Conservation (phyloP, 208 protist genomes). For the Trypanosoma rangeli region DNA sequence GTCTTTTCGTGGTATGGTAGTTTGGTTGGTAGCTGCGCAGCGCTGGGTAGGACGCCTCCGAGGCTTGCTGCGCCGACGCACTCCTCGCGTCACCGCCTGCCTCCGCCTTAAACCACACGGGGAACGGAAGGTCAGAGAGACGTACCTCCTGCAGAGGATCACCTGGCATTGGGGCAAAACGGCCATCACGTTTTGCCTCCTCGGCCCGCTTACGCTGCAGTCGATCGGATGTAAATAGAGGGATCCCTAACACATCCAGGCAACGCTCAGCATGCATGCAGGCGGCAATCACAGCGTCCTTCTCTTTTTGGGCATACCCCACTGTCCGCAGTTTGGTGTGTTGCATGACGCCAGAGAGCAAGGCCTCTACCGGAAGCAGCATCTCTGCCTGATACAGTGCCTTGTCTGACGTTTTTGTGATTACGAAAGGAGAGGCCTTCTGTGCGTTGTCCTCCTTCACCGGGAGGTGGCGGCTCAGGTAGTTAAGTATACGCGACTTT, state of each 20-base stretch:
- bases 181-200: conserved; percentile 42
- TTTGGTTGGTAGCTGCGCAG: conserved; percentile 24
- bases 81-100: not conserved
- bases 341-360: conserved; percentile 36
- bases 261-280: conserved; percentile 62
- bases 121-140: conserved; percentile 34
- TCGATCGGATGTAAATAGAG: conserved; percentile 37
- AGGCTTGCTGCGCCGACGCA: not conserved
- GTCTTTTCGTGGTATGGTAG: conserved; percentile 20
- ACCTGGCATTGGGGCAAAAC: conserved; percentile 42
- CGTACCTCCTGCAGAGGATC: conserved; percentile 36
- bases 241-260: conserved; percentile 44
- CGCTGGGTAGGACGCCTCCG: not conserved
- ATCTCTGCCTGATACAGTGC: conserved; percentile 17
- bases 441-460: not conserved
- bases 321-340: conserved; percentile 29
- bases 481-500: conserved; percentile 37
- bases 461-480: conserved; percentile 23
- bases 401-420: conserved; percentile 6
- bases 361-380: conserved; percentile 40
- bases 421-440: conserved; percentile 23
- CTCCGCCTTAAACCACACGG: conserved; percentile 23
- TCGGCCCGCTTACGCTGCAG: conserved; percentile 37
- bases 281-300: conserved; percentile 30
- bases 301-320: conserved; percentile 36